Conservation (phyloP, 495 filamentous ascomycete genomes). For the Hypoxylon crocopeplum region DNA sequence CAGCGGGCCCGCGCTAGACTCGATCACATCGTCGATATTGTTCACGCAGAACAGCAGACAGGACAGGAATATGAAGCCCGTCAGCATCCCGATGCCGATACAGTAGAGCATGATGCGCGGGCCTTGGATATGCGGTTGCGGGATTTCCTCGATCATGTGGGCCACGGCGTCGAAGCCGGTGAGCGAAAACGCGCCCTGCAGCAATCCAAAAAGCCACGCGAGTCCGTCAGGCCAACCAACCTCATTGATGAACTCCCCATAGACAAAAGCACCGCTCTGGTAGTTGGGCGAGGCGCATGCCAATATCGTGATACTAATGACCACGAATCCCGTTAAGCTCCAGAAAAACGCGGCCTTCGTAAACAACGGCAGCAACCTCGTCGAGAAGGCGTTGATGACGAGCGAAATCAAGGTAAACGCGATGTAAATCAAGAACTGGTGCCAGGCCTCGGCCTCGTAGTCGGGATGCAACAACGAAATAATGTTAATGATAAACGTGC, state of each 20-base stretch:
- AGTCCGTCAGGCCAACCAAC: constrained; percentile 64
- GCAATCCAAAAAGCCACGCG: constrained; percentile 59
- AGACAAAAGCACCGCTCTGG: constrained; percentile 64
- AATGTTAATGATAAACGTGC: constrained; percentile 42
- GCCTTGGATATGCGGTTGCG: constrained; percentile 67
- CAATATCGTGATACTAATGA: constrained; percentile 72
- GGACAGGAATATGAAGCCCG: constrained; percentile 55
- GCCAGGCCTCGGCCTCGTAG: constrained; percentile 67
- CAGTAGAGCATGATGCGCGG: constrained; percentile 77
- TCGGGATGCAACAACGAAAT: constrained; percentile 40
- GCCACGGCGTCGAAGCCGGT: constrained; percentile 62
- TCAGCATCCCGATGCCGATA: constrained; percentile 71
- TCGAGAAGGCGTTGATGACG: constrained; percentile 71
- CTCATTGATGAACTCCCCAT: constrained; percentile 50
- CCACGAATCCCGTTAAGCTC: constrained; percentile 70
- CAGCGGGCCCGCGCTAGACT: constrained; percentile 66
- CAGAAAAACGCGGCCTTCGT: constrained; percentile 70
- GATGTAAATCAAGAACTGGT: constrained; percentile 79
- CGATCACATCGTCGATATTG: constrained; percentile 60
- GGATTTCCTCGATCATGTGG: constrained; percentile 72
- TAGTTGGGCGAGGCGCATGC: constrained; percentile 67
- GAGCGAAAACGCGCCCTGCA: constrained; percentile 62
- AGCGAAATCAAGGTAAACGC: constrained; percentile 68
- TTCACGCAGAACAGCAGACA: constrained; percentile 69
- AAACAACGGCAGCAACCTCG: constrained; percentile 65